A percentile compares a stretch with the other conserved stretches of the same genome.
These are phyloP conservation scores for Debaryomyces nepalensis DNA, from an alignment of 1,139 yeast species.

Conservation along the genomic window DNA sequence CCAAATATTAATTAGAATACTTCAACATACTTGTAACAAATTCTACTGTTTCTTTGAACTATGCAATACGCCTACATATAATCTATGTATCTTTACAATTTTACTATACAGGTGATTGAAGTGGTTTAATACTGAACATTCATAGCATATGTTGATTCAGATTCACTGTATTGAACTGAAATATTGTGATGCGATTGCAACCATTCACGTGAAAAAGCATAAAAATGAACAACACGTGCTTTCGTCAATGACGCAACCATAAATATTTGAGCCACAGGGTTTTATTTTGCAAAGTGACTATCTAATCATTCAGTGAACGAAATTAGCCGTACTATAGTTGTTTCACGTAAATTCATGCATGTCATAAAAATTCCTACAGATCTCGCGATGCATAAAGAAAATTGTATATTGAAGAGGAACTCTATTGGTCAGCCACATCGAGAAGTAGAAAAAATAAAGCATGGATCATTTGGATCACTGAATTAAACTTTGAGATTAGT, in stretches of 20 bases:
- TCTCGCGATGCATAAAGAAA: no score
- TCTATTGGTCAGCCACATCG: no score
- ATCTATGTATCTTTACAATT: background rate
- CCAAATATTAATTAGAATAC: background rate
- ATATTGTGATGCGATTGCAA: conserved; percentile 11
- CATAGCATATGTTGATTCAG: background rate
- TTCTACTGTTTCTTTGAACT: no score
- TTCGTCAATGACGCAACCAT: background rate
- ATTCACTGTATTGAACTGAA: background rate
- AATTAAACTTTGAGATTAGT: background rate
- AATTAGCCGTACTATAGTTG: no score
- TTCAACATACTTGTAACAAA: no score
- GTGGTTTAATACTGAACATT: background rate
- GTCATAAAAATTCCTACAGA: no score
- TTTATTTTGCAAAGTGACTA: no score
- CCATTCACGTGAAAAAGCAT: conserved; percentile 10
- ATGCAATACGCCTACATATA: background rate
- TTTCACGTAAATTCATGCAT: no score
- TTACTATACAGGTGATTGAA: background rate
- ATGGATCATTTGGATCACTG: background rate
- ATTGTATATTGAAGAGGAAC: background rate
- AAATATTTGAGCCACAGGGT: no score
- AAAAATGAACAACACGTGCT: background rate
- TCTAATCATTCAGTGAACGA: no score
- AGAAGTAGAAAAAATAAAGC: no score